Percentiles rank a stretch among this genome's conserved stretches.
Conservation (phyloP, 1,139 yeast species). For the Debaryomyces coudertii region DNA sequence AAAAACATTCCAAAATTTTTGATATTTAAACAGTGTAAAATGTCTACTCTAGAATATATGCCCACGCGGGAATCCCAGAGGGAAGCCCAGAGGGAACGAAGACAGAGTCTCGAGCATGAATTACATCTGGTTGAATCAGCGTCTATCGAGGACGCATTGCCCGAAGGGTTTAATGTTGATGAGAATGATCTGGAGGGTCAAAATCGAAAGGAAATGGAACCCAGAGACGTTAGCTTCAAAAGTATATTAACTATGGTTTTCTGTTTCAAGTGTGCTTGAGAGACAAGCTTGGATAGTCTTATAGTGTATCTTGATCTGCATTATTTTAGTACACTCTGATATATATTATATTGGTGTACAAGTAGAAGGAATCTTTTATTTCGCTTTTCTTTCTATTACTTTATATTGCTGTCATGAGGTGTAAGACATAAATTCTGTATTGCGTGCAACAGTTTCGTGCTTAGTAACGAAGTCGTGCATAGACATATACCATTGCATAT, state of each 20-base stretch:
- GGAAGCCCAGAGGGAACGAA: constrained; percentile 4
- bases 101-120: constrained; percentile 8
- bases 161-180: constrained; percentile 11
- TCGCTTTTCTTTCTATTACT: too few species aligned
- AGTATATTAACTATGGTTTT: not conserved
- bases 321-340: too few species aligned
- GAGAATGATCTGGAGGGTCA: not conserved
- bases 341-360: too few species aligned
- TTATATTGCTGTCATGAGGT: too few species aligned
- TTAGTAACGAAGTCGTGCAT: too few species aligned
- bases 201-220: not conserved
- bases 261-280: not conserved
- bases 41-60: not conserved
- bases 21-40: not conserved
- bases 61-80: not conserved
- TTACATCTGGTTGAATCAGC: constrained; percentile 6
- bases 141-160: constrained; percentile 8
- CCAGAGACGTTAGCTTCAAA: not conserved
- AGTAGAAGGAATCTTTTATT: too few species aligned
- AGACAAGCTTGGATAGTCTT: not conserved
- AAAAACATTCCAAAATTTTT: too few species aligned
- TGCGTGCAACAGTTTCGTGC: too few species aligned
- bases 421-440: too few species aligned
- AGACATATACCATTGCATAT: too few species aligned
- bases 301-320: too few species aligned